Evolutionary conservation across 1,139 yeast genomes (phyloP).

Genomic region (Yamadazyma songkhlaensis): DNA sequence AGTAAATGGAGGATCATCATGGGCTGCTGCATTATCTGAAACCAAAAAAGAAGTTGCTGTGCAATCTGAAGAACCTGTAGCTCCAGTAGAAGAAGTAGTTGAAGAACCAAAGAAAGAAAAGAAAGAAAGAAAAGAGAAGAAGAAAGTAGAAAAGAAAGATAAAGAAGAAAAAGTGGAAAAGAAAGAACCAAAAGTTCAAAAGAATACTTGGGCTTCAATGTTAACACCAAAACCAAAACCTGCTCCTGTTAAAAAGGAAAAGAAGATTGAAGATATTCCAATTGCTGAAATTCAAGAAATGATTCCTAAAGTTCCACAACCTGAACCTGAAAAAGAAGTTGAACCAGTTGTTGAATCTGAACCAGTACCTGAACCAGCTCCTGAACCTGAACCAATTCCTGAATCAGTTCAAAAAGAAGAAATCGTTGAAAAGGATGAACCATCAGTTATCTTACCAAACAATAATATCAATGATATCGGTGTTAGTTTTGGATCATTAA

Average conservation of each 20-base stretch:
- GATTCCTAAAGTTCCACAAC: constrained; percentile 18
- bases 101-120: constrained; percentile 9
- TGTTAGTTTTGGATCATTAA: constrained; percentile 67
- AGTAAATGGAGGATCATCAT: constrained; percentile 30
- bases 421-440: constrained; percentile 23
- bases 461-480: constrained; percentile 55
- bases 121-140: constrained; percentile 27
- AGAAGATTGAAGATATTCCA: constrained; percentile 13
- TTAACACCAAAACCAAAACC: constrained; percentile 50
- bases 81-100: constrained; percentile 10
- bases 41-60: constrained; percentile 26
- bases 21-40: constrained; percentile 51
- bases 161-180: constrained; percentile 19
- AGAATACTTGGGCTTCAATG: constrained; percentile 55
- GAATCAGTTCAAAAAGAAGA: constrained; percentile 12
- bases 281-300: constrained; percentile 16
- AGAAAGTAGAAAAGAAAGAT: constrained; percentile 12
- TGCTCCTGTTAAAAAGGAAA: constrained; percentile 13
- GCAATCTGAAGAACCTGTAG: constrained; percentile 13
- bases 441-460: constrained; percentile 69
- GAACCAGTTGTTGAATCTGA: not conserved
- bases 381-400: constrained; percentile 10
- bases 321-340: constrained; percentile 8
- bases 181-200: constrained; percentile 19
- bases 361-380: constrained; percentile 10